Evolutionary conservation across 2,329 filamentous ascomycete species (phyloP), one percentile per base, ranked within the genome.

Genomic region (Pseudocercospora ulei): DNA sequence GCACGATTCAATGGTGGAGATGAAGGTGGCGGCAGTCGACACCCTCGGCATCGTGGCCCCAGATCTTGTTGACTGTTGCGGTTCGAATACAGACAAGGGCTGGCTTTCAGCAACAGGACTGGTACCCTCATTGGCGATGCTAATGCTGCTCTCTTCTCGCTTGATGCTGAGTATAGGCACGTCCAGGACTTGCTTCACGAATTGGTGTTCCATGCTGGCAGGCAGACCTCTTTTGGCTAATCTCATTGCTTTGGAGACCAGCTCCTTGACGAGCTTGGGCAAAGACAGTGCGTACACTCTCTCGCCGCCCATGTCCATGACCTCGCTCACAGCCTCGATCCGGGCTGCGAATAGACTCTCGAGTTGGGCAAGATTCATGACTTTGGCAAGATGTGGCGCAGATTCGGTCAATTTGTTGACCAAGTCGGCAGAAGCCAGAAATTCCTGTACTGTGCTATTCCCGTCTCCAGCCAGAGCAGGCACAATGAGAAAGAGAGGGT

Each of bases 221-320:
- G 90, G 86, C 6, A 96, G 64, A 0, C 77, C 75, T 1, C 63
- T 65, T 3, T 65, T 61, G n/a, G 70, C 68, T 70, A 92, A 80
- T 3, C 68, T 69, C 44, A 70, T 69, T 3, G 86, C 85, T 60
- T 95, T 96, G 11, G 62, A 56, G 4, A 87, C 47, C 1, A 96
- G 56, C 39, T 79, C 69, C 1, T 61, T 56, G 4, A 80, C 55
- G 1, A 95, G 70, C 56, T 86, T 93, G 7, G 69, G 64, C 53
- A 82, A 72, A 51, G 71, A 90, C 14, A 93, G 65, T 7, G 85
- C 76, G 61, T 82, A 94, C 82, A 95, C 85, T 38, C 65, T 75
- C 60, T 95, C 83, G 1, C 82, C 82, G 17, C 90, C 81, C n/a
- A 90, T 81, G 20, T 90, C 80, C 7, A 92, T 80, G 0, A 72